Base-by-base conservation (phyloP, 805 yeast genomes). In the Pichia membranifaciens region DNA sequence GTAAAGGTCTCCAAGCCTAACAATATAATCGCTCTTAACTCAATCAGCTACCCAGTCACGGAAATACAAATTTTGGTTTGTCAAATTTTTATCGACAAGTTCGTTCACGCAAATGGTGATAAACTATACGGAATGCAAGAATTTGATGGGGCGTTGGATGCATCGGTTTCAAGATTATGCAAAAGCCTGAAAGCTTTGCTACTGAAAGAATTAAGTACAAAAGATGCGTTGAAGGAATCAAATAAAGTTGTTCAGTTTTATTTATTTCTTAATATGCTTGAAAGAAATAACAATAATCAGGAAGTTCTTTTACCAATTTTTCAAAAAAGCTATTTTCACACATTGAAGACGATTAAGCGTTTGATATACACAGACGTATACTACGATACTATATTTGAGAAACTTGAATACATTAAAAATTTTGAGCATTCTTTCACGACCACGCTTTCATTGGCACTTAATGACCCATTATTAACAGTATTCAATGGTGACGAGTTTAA, bases 111-210 rank as follows among this genome's bases (percentile, higher is more conserved):
- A 13, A 22, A 18, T 12, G 33, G 16, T 29, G 46, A 43, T n/a
- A 36, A 25, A 36, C 36, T 43, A 10, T 43, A 21, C 28, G 28
- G 37, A n/a, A 43, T 29, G 32, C 41, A 16, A 20, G 12, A 17
- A 41, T 28, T 28, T 29, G 36, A 29, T 9, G 13, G 17, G 13
- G 16, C 29, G 13, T 12, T 41, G 23, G 31, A 41, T 28, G 17
- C 17, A 8, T 10, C 43, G 8, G 15, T 12, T 13, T 22, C 34
- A 31, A 41, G 23, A 29, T 25, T 41, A 41, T 41, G 43, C 18
- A 29, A n/a, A 17, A 41, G 35, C 29, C 15, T 41, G 36, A 41
- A 41, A 41, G 20, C n/a, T 41, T 41, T 41, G 21, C n/a, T 33
- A 9, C 10, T 25, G 29, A 25, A 25, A 8, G 29, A 25, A 25